Base-by-base conservation (phyloP, 2,329 filamentous ascomycete genomes). In the Tolypocladium inflatum region DNA sequence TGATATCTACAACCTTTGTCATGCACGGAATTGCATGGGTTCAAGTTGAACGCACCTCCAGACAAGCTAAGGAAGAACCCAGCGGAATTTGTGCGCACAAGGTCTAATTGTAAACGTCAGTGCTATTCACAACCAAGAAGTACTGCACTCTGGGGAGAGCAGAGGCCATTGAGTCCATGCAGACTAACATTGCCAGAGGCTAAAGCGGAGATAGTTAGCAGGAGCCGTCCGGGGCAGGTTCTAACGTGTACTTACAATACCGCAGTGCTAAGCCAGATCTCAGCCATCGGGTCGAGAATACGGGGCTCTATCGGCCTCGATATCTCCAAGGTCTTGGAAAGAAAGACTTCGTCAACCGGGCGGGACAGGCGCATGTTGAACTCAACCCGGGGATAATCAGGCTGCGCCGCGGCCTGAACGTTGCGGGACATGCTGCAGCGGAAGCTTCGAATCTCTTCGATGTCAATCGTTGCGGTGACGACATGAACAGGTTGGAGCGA, bases 401-500 rank as follows among this genome's bases (percentile, higher is more conserved):
- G 30, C 72, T 70, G 60, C 30, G 30, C 30, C 58, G 81, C 77
- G 8, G 83, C 80, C 67, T 89, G 86, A 26, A 82, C 66, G 8
- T 81, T 80, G 59, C 84, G 76, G 11, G 80, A 81, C 10, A 80
- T 76, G 1, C 78, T 72, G 17, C 73, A 81, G 0, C 88, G 76
- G 63, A 78, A 85, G 2, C 79, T 74, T 52, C 86, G 75, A 8
- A 92, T 87, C 60, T 90, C 86, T 65, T 92, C 89, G 2, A 88
- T 73, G 63, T 88, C 85, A 5, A 88, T 76, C 0, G 84, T 87
- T 4, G 85, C 86, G 4, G 79, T 82, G 26, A 87, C 57, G 5
- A 33, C 30, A 9, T 33, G 33, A 59, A 60, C 9, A 63, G 58
- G 21, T 10, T 33, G 23, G 26, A 51, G 30, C 7, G 78, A 82